Base-by-base conservation (phyloP, 768 basidiomycete species). In the Multifurca ochricompacta region DNA sequence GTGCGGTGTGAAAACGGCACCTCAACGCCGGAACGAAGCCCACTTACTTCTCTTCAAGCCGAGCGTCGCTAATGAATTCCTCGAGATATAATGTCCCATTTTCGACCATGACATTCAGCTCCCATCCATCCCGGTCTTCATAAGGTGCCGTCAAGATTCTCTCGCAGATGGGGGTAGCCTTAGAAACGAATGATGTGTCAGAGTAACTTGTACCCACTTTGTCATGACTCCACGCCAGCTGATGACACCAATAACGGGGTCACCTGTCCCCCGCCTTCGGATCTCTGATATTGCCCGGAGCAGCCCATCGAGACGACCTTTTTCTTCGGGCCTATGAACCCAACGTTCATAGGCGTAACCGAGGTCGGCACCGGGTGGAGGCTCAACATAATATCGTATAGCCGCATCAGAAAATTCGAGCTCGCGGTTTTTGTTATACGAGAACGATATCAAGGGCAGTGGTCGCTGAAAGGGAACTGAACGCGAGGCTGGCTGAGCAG, bases 201-300 rank as follows among this genome's bases (percentile, higher is more conserved):
- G 42, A 45, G 41, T 37, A 18, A 19, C 50, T 3, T 13, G 13
- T 39, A 66, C 77, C 71, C 67, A 90, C 87, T 83, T 91, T 56
- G 91, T 91, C 75, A 91, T 80, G 48, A 91, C 77, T 10, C 90
- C 90, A 63, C 90, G 74, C 90, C 90, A 93, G 9, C 77, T 72
- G 48, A 87, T 73, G 27, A 85, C 76, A 1, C 74, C 77, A 25
- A 85, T 73, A 51, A 77, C 79, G 23, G 70, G 71, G 18, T 62
- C 21, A 63, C 54, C 32, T 70, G 68, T 47, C 71, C 63, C 56
- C 65, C 68, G 32, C 55, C 62, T 51, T 73, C 74, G 53, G 73
- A 70, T 47, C 71, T 74, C 46, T 70, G 72, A 61, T 79, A 74
- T 0, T 31, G 82, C 87, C 55, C 68, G 73, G 56, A 93, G 70